phyloP scores from a whole-genome alignment of 345 rosid species.

The Brassica nigra region DNA sequence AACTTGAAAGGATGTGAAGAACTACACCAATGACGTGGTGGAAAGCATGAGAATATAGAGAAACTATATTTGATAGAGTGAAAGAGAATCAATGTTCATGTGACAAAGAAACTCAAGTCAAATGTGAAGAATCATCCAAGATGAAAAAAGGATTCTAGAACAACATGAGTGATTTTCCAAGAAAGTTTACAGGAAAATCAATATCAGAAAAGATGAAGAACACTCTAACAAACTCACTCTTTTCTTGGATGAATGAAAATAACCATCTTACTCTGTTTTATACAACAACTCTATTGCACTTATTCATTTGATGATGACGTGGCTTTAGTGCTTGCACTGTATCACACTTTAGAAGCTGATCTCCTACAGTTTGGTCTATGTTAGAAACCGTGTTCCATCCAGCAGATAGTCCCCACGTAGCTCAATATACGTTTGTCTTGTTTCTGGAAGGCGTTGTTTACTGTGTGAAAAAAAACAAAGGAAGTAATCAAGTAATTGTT shows the following conservation, averaged over 20 bases:
- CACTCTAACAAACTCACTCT: background rate
- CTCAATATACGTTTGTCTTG: background rate
- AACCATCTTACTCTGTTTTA: too few relatives aligned
- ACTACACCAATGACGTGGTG: constrained; percentile 35
- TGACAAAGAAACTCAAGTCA: background rate
- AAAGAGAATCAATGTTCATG: background rate
- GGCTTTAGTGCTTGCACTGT: background rate
- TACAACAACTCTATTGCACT: background rate
- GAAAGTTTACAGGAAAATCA: background rate
- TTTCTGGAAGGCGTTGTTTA: background rate
- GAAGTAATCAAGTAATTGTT: background rate
- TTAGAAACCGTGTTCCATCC: constrained; percentile 10
- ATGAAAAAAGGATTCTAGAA: background rate
- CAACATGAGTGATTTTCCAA: background rate
- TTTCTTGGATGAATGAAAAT: too few relatives aligned
- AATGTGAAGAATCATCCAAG: background rate
- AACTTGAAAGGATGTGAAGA: constrained; percentile 3
- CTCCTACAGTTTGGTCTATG: background rate
- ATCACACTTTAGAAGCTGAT: background rate
- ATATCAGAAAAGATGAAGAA: background rate
- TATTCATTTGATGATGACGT: background rate
- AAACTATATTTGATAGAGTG: background rate
- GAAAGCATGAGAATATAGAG: constrained; percentile 29
- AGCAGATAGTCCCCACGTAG: constrained; percentile 14
- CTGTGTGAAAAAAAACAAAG: background rate